Evolutionary conservation across 768 basidiomycete genomes (phyloP).

Genomic region (Suillus discolor): DNA sequence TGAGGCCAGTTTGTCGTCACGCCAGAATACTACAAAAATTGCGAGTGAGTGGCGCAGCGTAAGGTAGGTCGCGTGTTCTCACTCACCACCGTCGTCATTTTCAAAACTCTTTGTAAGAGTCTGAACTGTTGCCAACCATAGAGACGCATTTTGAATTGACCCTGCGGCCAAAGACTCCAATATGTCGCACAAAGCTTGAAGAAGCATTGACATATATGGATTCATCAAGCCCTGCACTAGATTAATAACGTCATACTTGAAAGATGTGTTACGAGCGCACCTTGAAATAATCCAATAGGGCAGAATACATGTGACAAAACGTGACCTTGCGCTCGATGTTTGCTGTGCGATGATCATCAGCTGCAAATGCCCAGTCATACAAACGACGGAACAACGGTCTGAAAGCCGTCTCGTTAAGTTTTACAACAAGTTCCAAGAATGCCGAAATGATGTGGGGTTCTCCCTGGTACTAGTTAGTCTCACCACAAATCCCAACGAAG

Average conservation of each 20-base stretch:
- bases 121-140: conserved; percentile 68
- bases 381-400: conserved; percentile 87
- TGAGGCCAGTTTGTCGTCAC: conserved; percentile 73
- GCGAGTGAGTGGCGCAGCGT: not conserved
- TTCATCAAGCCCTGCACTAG: conserved; percentile 73
- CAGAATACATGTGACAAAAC: conserved; percentile 74
- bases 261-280: conserved; percentile 38
- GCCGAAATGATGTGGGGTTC: conserved; percentile 60
- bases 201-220: conserved; percentile 83
- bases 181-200: conserved; percentile 65
- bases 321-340: conserved; percentile 58
- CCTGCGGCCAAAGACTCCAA: conserved; percentile 48
- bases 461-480: conserved; percentile 39
- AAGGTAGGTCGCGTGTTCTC: conserved; percentile 22
- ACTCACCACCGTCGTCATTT: conserved; percentile 77
- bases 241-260: conserved; percentile 8
- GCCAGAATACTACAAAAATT: conserved; percentile 75
- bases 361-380: conserved; percentile 92
- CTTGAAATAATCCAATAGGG: conserved; percentile 87
- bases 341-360: conserved; percentile 33
- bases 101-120: conserved; percentile 70
- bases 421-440: conserved; percentile 88
- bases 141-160: conserved; percentile 35
- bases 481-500: not conserved
- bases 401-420: conserved; percentile 92